Evolutionary conservation across 345 rosid species (phyloP).

Genomic region (Durio zibethinus): DNA sequence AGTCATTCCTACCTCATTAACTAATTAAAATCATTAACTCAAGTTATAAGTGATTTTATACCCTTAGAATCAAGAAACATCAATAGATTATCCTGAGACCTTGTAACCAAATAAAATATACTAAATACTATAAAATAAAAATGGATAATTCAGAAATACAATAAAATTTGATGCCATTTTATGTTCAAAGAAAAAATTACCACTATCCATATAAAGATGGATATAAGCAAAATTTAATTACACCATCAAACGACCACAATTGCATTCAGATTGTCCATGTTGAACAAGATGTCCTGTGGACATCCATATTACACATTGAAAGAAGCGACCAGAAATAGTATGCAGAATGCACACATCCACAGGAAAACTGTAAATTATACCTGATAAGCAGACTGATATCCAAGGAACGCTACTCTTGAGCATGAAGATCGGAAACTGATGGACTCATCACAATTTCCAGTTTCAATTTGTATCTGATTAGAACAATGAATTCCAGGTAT

Average conservation of each 20-base stretch:
- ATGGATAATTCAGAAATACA: not conserved
- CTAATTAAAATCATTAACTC: not conserved
- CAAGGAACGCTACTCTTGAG: constrained; percentile 67
- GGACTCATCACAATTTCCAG: constrained; percentile 52
- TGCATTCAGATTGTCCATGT: not conserved
- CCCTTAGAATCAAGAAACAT: not conserved
- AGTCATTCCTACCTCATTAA: not conserved
- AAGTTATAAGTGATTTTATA: constrained; percentile 2
- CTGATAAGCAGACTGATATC: constrained; percentile 83
- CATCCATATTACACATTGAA: not conserved
- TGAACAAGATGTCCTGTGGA: not conserved
- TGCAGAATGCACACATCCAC: constrained; percentile 4
- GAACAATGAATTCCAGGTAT: constrained; percentile 17
- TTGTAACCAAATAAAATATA: not conserved
- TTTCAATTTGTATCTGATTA: constrained; percentile 71
- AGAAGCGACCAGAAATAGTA: not conserved
- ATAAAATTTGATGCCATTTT: not conserved
- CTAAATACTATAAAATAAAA: not conserved
- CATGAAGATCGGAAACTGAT: constrained; percentile 68
- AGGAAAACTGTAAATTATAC: constrained; percentile 33
- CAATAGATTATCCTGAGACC: not conserved
- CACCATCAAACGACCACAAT: not conserved
- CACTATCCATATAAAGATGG: not conserved
- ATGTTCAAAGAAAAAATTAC: not conserved
- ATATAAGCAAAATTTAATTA: not conserved